These are phyloP conservation scores for Orobanche coerulescens DNA, from an alignment of 257 asterid genomes.

Conservation along the genomic window DNA sequence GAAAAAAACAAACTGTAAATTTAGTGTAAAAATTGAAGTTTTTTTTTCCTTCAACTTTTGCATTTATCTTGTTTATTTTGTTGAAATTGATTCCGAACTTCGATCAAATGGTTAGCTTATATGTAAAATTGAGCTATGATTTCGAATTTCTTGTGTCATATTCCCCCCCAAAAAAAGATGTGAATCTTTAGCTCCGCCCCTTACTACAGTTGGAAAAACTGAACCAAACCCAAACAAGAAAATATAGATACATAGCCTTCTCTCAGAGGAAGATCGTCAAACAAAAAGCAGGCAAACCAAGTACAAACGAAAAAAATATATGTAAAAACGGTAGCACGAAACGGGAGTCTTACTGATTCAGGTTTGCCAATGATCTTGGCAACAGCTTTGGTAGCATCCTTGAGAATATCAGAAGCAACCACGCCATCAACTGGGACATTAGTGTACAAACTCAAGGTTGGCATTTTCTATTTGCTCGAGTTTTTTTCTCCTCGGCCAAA, in stretches of 20 bases:
- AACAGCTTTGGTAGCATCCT: constrained; percentile 93
- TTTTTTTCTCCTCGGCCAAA: background rate
- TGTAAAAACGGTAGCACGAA: background rate
- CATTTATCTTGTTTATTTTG: too few species aligned
- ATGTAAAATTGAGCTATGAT: too few species aligned
- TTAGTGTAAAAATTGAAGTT: too few species aligned
- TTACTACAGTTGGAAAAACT: too few species aligned
- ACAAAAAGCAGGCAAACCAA: background rate
- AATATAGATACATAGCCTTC: background rate
- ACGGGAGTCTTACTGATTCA: constrained; percentile 52
- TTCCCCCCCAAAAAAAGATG: too few species aligned
- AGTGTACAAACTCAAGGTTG: constrained; percentile 74
- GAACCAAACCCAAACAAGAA: background rate
- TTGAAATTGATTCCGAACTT: too few species aligned
- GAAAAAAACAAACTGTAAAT: background rate
- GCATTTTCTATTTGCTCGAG: constrained; percentile 38
- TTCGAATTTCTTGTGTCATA: too few species aligned
- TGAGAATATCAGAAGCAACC: constrained; percentile 84
- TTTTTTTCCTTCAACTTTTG: too few species aligned
- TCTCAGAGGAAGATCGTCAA: constrained; percentile 18
- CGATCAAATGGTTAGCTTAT: too few species aligned
- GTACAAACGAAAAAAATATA: background rate
- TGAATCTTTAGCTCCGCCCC: too few species aligned
- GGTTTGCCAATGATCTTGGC: constrained; percentile 89
- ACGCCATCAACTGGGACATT: constrained; percentile 90